A percentile compares a stretch with the other conserved stretches of the same genome.
Evolutionary conservation across 1,284 basidiomycete species (phyloP).

Genomic region (Thecaphora frezii): DNA sequence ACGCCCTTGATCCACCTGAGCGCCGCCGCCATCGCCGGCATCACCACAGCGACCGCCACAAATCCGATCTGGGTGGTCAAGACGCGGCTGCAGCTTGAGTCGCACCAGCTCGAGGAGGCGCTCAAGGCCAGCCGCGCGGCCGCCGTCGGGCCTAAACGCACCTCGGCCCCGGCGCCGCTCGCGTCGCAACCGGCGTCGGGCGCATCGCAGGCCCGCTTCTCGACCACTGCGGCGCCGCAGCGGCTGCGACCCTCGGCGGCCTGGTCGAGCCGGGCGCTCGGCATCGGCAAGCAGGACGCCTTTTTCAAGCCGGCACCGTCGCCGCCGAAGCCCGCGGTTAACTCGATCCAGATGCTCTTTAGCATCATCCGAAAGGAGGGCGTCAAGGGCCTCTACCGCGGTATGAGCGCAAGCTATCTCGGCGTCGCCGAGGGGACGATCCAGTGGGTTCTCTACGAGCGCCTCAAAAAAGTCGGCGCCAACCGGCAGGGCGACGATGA

Average conservation of each 20-base stretch:
- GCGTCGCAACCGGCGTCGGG: not conserved
- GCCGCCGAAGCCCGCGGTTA: slow-evolving; percentile 59
- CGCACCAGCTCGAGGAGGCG: slow-evolving; percentile 14
- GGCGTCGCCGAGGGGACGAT: slow-evolving; percentile 96
- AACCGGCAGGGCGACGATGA: not conserved
- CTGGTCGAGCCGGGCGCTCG: not conserved
- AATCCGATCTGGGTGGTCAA: slow-evolving; percentile 99
- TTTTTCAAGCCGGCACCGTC: slow-evolving; percentile 44
- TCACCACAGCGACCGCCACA: slow-evolving; percentile 84
- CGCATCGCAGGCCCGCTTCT: slow-evolving; percentile 11
- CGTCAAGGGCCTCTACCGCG: slow-evolving; percentile 86
- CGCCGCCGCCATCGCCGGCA: slow-evolving; percentile 78
- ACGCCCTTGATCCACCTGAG: slow-evolving; percentile 81
- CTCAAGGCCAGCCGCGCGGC: not conserved
- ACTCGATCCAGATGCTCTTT: slow-evolving; percentile 69
- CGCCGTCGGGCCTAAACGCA: not conserved
- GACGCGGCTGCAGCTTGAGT: slow-evolving; percentile 79
- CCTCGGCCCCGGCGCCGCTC: not conserved
- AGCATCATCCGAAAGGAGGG: slow-evolving; percentile 81
- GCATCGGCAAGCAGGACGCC: slow-evolving; percentile 1
- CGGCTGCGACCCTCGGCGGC: not conserved
- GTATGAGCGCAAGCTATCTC: slow-evolving; percentile 88
- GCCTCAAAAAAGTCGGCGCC: slow-evolving; percentile 66
- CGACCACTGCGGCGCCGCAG: slow-evolving; percentile 5
- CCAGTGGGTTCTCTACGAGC: slow-evolving; percentile 96